Conservation (phyloP, 306 rosid species). For the Quercus cerris region DNA sequence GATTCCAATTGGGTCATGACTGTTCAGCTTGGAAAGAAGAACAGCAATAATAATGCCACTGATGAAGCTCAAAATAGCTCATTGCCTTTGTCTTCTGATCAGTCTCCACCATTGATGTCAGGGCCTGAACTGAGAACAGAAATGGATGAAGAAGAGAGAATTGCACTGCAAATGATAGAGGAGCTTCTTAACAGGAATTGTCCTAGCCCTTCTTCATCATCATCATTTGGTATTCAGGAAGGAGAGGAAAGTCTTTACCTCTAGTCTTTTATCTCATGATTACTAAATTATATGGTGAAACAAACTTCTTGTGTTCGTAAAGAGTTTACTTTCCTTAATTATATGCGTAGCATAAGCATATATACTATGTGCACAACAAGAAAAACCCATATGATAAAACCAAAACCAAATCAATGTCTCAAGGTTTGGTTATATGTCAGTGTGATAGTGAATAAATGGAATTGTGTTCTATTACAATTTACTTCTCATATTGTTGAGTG, state of each 20-base stretch:
- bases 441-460: background rate
- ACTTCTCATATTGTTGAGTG: too few relatives aligned
- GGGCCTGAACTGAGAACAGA: constrained; percentile 19
- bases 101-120: background rate
- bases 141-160: constrained; percentile 59
- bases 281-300: background rate
- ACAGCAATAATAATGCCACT: background rate
- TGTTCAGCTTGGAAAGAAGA: constrained; percentile 48
- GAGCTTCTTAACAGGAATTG: constrained; percentile 72
- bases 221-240: constrained; percentile 25
- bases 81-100: background rate
- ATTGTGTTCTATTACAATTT: background rate
- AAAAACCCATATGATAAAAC: background rate
- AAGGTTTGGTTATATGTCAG: background rate
- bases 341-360: background rate
- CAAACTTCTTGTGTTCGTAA: background rate
- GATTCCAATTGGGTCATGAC: constrained; percentile 87
- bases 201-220: constrained; percentile 35
- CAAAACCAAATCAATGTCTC: background rate
- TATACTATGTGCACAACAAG: background rate
- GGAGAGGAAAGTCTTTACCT: constrained; percentile 32
- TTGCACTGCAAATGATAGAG: constrained; percentile 91
- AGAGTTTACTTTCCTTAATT: too few relatives aligned
- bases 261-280: background rate
- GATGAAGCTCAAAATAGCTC: background rate